These are phyloP conservation scores for Chlorella sp. DNA, from an alignment of 139 green algal species.

Conservation along the genomic window DNA sequence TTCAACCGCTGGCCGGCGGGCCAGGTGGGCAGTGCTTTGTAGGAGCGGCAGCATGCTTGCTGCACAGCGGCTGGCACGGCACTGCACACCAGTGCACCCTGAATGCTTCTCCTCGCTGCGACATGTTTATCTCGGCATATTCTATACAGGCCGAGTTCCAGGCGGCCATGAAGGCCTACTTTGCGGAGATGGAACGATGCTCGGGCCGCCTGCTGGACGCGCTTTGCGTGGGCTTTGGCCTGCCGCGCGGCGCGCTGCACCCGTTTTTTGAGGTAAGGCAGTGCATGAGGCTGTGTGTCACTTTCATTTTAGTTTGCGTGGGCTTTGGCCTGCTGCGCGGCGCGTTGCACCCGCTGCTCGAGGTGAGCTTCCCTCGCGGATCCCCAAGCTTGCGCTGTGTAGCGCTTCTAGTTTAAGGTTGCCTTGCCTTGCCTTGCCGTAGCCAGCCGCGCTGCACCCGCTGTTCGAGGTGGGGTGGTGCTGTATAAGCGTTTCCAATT, in stretches of 20 bases:
- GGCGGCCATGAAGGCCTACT: conserved; percentile 31
- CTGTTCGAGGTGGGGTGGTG: too few species aligned
- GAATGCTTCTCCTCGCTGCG: neutral
- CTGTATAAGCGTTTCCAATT: too few species aligned
- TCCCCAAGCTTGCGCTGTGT: too few species aligned
- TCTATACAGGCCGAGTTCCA: conserved; percentile 23
- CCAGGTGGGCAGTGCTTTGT: conserved; percentile 2
- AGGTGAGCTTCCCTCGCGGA: too few species aligned
- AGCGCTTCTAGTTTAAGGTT: too few species aligned
- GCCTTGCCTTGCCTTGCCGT: too few species aligned
- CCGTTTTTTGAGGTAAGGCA: neutral
- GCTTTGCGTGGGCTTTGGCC: conserved; percentile 38
- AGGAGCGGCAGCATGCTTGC: neutral
- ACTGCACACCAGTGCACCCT: neutral
- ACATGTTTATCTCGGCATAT: too few species aligned
- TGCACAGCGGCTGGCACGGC: neutral
- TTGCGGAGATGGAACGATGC: conserved; percentile 34
- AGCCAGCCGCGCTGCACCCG: too few species aligned
- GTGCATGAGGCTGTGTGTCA: too few species aligned
- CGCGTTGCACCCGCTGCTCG: too few species aligned
- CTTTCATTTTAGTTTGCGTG: too few species aligned
- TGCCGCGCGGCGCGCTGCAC: conserved; percentile 39
- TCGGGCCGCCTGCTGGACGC: conserved; percentile 37
- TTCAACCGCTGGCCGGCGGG: conserved; percentile 20
- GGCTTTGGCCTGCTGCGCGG: too few species aligned